Evolutionary conservation across 1,139 yeast genomes (phyloP).

Genomic region (Kodamaea sp.): DNA sequence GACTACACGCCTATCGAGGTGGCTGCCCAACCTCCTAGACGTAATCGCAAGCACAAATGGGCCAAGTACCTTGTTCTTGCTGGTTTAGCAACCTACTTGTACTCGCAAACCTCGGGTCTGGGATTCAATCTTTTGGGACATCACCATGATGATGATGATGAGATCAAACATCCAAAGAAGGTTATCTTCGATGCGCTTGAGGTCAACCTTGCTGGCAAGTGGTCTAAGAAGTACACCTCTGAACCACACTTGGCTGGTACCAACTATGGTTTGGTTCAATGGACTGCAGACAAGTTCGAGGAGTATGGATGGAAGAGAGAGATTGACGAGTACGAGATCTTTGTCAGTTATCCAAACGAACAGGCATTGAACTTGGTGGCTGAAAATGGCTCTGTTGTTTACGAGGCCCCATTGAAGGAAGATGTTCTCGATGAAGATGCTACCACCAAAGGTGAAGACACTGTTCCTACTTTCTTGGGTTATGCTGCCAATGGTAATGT

Average conservation of each 20-base stretch:
- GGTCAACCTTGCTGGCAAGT: constrained; percentile 34
- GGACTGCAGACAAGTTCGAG: constrained; percentile 38
- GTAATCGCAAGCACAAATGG: too few relatives aligned
- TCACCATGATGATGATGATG: neutral
- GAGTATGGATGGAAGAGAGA: constrained; percentile 52
- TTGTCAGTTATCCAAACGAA: constrained; percentile 53
- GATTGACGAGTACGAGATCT: constrained; percentile 59
- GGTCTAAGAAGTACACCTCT: constrained; percentile 35
- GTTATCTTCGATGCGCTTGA: constrained; percentile 17
- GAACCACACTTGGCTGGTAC: constrained; percentile 45
- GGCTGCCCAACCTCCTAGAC: too few relatives aligned
- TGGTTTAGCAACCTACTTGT: constrained; percentile 1
- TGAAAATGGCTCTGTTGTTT: constrained; percentile 33
- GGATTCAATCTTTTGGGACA: neutral
- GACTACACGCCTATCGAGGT: too few relatives aligned
- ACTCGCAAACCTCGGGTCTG: too few relatives aligned
- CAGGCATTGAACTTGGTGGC: constrained; percentile 44
- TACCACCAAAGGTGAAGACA: constrained; percentile 53
- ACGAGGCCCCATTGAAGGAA: constrained; percentile 68
- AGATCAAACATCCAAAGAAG: constrained; percentile 10
- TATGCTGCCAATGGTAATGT: constrained; percentile 52
- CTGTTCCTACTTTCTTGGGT: constrained; percentile 47
- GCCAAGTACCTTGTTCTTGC: constrained; percentile 1
- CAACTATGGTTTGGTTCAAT: constrained; percentile 37
- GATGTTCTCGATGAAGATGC: constrained; percentile 72